Evolutionary conservation across 2,329 filamentous ascomycete genomes (phyloP), one percentile per base, ranked within the genome.

Genomic region (Clarireedia sp.): DNA sequence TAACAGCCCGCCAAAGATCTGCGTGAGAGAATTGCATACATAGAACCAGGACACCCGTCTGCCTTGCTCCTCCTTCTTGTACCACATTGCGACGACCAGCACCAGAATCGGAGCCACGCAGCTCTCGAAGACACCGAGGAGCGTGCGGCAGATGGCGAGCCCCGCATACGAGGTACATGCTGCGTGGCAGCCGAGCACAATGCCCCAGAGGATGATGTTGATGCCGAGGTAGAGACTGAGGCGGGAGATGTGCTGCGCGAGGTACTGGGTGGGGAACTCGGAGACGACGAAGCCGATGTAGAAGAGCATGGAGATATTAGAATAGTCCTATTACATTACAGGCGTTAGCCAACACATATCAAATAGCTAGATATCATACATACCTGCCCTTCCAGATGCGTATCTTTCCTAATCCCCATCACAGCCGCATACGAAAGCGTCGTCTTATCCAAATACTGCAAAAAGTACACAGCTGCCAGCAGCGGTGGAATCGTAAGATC

Each of bases 401-500:
- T 75, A 0, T 72, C 75, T 37, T 74, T 64, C 40, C 74, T 66
- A 5, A 79, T 63, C 0, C 75, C 75, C 59, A 74, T 78, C 1
- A 73, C 72, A 49, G 71, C 73, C 8, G 75, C 75, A 60, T 78
- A 78, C 59, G 75, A 75, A 63, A 76, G 71, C 2, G 70, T 71
- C 61, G 75, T 75, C 64, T 83, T 84, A 65, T 83, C 81, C 73
- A 83, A 81, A 53, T 81, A 83, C 62, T 81, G 79, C 57, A 83
- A 66, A 67, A 77, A 75, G 62, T 82, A 82, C 0, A 76, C 80
- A 43, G 75, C 59, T 57, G 81, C 80, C 9, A 83, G 66, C 6
- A 83, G 65, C 0, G 80, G 78, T 3, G 83, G 74, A 8, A 83
- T 68, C 5, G 69, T 48, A 64, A 41, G 6, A 14, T 83, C 81